These are phyloP conservation scores for Bruguiera parviflora DNA, from an alignment of 345 rosid genomes.

Conservation along the genomic window DNA sequence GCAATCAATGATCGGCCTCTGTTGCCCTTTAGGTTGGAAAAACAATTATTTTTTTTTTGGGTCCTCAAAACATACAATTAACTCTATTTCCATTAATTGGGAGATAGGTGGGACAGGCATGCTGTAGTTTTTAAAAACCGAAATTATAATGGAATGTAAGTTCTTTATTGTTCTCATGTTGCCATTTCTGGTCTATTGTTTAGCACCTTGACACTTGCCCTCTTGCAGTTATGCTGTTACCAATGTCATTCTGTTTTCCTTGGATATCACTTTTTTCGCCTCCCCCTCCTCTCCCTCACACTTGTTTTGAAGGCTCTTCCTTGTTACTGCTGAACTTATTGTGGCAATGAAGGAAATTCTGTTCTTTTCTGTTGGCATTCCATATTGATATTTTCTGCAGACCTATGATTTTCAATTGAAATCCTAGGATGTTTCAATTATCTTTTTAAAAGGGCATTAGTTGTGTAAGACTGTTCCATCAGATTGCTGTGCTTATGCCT, in stretches of 20 bases:
- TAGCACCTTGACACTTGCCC: not conserved
- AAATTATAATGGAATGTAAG: not conserved
- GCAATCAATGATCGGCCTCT: conserved; percentile 84
- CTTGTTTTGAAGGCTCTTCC: not conserved
- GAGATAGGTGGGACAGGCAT: not conserved
- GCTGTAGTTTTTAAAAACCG: not conserved
- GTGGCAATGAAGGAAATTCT: not conserved
- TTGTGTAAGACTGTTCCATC: too few species aligned
- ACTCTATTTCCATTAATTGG: not conserved
- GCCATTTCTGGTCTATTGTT: not conserved
- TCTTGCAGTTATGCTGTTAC: not conserved
- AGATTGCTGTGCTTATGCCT: too few species aligned
- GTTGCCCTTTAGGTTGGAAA: conserved; percentile 75
- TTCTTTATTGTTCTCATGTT: not conserved
- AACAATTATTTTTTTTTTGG: not conserved
- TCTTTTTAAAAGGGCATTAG: too few species aligned
- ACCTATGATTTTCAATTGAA: too few species aligned
- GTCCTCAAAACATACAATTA: not conserved
- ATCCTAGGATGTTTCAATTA: too few species aligned
- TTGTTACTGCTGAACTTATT: not conserved
- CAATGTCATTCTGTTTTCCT: not conserved
- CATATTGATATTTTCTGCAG: not conserved
- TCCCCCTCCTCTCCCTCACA: too few species aligned
- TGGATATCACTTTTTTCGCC: not conserved
- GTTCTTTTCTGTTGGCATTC: not conserved